A percentile compares a stretch with the other conserved stretches of the same genome.
Conservation (phyloP, 345 rosid species). For the rapeseed (Brassica napus) region DNA sequence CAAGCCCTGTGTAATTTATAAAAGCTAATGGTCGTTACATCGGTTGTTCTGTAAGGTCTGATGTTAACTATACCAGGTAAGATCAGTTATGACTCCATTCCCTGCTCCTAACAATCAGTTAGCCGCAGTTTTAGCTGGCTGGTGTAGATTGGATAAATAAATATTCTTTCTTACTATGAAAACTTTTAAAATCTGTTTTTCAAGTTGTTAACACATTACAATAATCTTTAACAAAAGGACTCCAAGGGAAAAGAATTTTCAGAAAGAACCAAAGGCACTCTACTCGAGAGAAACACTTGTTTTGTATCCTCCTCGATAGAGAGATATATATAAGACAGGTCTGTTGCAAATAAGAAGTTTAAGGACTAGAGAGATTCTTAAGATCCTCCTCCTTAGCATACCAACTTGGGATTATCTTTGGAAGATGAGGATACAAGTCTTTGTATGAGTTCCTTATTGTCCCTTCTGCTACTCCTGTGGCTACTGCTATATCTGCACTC, state of each 20-base stretch:
- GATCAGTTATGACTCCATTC: background rate
- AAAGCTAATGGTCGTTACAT: background rate
- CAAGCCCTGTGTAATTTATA: too few species aligned
- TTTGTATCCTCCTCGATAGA: constrained; percentile 27
- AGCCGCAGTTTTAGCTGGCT: background rate
- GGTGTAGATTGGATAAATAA: background rate
- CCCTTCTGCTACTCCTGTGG: constrained; percentile 99
- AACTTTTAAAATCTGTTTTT: background rate
- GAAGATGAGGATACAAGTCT: constrained; percentile 88
- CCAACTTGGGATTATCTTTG: constrained; percentile 90
- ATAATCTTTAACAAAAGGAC: constrained; percentile 23
- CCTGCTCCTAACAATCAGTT: background rate
- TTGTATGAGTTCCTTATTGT: constrained; percentile 94
- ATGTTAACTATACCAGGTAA: background rate
- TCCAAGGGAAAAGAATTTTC: constrained; percentile 2
- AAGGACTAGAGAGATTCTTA: constrained; percentile 77
- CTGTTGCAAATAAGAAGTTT: constrained; percentile 34
- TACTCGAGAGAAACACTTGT: constrained; percentile 20
- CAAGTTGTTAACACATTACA: constrained; percentile 18
- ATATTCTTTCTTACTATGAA: constrained; percentile 8
- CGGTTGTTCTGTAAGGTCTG: background rate
- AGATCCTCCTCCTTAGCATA: constrained; percentile 95
- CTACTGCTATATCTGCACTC: constrained; percentile 74
- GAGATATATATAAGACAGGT: constrained; percentile 9
- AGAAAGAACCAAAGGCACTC: constrained; percentile 16